phyloP scores from a whole-genome alignment of 2,329 filamentous ascomycete genomes.

The Cucurbitaria berberidis region DNA sequence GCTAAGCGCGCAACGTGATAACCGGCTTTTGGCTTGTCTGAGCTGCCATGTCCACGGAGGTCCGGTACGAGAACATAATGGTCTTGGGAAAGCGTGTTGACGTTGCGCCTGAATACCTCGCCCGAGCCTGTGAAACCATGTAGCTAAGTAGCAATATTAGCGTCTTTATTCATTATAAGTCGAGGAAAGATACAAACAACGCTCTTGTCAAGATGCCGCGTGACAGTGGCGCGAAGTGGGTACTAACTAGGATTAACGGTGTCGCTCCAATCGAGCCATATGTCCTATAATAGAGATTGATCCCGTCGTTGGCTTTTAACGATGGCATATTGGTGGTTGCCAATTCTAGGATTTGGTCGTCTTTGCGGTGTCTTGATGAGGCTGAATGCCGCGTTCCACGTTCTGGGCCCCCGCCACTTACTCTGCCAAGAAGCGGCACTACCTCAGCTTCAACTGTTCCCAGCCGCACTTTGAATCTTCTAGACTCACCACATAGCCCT shows the following conservation, averaged over 20 bases:
- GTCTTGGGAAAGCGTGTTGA: slow-evolving; percentile 9
- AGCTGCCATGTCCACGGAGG: slow-evolving; percentile 35
- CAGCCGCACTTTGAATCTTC: not conserved
- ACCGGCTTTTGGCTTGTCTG: slow-evolving; percentile 30
- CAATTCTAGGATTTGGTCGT: not conserved
- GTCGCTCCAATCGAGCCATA: slow-evolving; percentile 9
- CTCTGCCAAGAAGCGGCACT: not conserved
- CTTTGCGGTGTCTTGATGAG: not conserved
- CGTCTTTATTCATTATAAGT: not conserved
- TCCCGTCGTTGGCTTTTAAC: slow-evolving; percentile 22
- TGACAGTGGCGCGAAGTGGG: not conserved
- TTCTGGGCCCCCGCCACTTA: not conserved
- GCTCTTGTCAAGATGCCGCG: not conserved
- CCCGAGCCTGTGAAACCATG: slow-evolving; percentile 37
- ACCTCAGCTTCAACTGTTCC: not conserved
- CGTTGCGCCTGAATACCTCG: slow-evolving; percentile 27
- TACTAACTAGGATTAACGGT: slow-evolving; percentile 23
- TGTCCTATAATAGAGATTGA: slow-evolving; percentile 17
- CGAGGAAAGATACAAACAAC: not conserved
- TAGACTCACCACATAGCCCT: no score
- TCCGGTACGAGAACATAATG: slow-evolving; percentile 26
- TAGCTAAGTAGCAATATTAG: slow-evolving; percentile 15
- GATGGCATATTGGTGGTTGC: slow-evolving; percentile 13
- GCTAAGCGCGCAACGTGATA: slow-evolving; percentile 38
- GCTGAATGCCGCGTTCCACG: not conserved